phyloP scores from a whole-genome alignment of 2,329 filamentous ascomycete genomes.

The Sporothrix humicola region DNA sequence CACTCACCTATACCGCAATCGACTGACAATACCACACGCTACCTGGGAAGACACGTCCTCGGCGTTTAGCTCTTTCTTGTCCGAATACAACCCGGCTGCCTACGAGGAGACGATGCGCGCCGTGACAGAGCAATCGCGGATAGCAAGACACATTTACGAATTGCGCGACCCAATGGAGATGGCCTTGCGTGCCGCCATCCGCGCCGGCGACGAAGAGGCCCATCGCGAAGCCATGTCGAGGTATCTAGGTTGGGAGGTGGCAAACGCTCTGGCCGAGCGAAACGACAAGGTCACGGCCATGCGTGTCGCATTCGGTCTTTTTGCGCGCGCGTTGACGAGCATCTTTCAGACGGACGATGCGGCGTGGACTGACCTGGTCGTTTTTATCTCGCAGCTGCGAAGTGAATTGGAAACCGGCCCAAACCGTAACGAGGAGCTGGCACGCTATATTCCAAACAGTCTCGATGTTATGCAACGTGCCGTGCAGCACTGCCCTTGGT shows the following conservation, averaged over 20 bases:
- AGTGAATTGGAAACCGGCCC: slow-evolving; percentile 46
- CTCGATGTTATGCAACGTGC: slow-evolving; percentile 79
- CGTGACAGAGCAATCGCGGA: slow-evolving; percentile 65
- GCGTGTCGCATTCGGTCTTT: slow-evolving; percentile 68
- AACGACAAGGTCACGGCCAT: slow-evolving; percentile 53
- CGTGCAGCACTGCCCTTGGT: slow-evolving; percentile 91
- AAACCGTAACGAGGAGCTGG: slow-evolving; percentile 47
- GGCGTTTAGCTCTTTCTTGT: slow-evolving; percentile 75
- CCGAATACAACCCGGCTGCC: slow-evolving; percentile 70
- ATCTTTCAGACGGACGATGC: slow-evolving; percentile 74
- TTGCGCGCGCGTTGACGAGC: slow-evolving; percentile 73
- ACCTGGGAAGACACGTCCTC: slow-evolving; percentile 78
- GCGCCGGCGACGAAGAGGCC: slow-evolving; percentile 60
- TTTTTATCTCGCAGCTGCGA: slow-evolving; percentile 67
- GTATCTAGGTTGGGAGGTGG: slow-evolving; percentile 87
- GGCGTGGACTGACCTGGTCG: slow-evolving; percentile 83
- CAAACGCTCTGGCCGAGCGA: slow-evolving; percentile 60
- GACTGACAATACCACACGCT: slow-evolving; percentile 73
- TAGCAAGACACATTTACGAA: slow-evolving; percentile 67
- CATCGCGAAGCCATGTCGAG: slow-evolving; percentile 61
- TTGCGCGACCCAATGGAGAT: slow-evolving; percentile 72
- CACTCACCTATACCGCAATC: slow-evolving; percentile 70
- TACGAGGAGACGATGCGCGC: slow-evolving; percentile 77
- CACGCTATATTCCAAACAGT: slow-evolving; percentile 53
- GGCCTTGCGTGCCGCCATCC: slow-evolving; percentile 64